phyloP scores from a whole-genome alignment of 2,329 filamentous ascomycete species.

The Talaromyces sp. region DNA sequence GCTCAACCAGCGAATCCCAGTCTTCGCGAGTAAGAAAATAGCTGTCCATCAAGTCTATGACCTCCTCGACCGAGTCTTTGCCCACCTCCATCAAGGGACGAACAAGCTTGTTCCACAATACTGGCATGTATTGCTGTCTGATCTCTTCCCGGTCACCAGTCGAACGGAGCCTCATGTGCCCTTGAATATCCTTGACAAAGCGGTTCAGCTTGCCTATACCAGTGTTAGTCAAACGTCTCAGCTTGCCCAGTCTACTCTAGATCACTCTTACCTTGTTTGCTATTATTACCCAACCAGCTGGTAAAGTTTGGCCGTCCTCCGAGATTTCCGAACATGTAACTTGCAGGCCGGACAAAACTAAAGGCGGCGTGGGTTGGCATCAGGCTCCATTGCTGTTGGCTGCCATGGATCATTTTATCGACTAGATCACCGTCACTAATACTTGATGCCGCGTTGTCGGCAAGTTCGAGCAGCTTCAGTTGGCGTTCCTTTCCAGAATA shows the following conservation, averaged over 20 bases:
- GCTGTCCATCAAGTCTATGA: constrained; percentile 94
- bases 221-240: constrained; percentile 16
- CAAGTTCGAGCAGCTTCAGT: constrained; percentile 78
- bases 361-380: constrained; percentile 97
- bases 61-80: constrained; percentile 72
- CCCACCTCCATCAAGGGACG: constrained; percentile 71
- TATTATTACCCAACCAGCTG: constrained; percentile 91
- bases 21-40: constrained; percentile 95
- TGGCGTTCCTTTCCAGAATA: constrained; percentile 65
- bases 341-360: constrained; percentile 87
- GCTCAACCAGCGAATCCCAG: constrained; percentile 85
- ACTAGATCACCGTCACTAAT: constrained; percentile 97
- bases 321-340: constrained; percentile 77
- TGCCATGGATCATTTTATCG: constrained; percentile 96
- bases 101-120: constrained; percentile 78
- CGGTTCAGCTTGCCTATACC: constrained; percentile 60
- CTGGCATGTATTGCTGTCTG: constrained; percentile 86
- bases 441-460: constrained; percentile 84
- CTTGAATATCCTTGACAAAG: constrained; percentile 87
- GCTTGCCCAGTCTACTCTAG: background rate
- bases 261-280: constrained; percentile 64
- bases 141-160: constrained; percentile 92
- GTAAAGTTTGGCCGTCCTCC: constrained; percentile 71
- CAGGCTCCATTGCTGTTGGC: constrained; percentile 95
- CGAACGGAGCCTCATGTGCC: constrained; percentile 88